Evolutionary conservation across 2,329 filamentous ascomycete genomes (phyloP).

Genomic region (Eutypa lata): DNA sequence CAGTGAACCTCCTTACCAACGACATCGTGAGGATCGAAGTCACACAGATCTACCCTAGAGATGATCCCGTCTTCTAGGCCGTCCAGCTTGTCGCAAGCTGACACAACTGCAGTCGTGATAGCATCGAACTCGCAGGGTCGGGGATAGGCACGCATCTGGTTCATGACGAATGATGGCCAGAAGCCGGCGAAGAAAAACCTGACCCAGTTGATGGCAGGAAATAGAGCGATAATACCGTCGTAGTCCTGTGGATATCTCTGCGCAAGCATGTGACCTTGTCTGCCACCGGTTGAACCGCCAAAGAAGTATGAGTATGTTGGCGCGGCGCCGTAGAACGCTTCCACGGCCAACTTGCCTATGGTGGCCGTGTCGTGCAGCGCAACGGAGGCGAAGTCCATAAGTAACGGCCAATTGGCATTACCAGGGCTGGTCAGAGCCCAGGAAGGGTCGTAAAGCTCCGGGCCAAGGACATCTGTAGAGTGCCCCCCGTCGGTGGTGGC

Average conservation of each 20-base stretch:
- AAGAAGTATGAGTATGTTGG: conserved; percentile 49
- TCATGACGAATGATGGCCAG: conserved; percentile 32
- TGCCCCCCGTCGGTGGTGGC: conserved; percentile 23
- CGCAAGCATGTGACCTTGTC: conserved; percentile 50
- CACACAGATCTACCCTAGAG: conserved; percentile 39
- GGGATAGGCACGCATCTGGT: conserved; percentile 24
- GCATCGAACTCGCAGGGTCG: conserved; percentile 21
- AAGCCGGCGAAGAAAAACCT: conserved; percentile 22
- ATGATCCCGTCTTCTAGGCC: conserved; percentile 46
- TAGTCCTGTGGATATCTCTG: conserved; percentile 52
- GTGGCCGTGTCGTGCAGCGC: conserved; percentile 44
- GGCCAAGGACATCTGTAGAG: not conserved
- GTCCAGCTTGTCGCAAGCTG: conserved; percentile 46
- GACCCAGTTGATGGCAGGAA: conserved; percentile 29
- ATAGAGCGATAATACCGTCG: conserved; percentile 47
- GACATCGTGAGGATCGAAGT: conserved; percentile 33
- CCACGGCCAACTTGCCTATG: conserved; percentile 44
- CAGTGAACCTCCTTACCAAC: conserved; percentile 32
- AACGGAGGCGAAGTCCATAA: conserved; percentile 18
- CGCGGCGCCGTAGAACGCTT: conserved; percentile 43
- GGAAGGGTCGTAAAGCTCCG: not conserved
- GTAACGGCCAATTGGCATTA: conserved; percentile 17
- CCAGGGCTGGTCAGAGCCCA: conserved; percentile 21
- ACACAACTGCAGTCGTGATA: conserved; percentile 36
- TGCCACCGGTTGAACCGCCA: conserved; percentile 54